These are phyloP conservation scores for Microbotryum lychnidis-dioicae DNA, from an alignment of 1,284 basidiomycete genomes.

Conservation along the genomic window DNA sequence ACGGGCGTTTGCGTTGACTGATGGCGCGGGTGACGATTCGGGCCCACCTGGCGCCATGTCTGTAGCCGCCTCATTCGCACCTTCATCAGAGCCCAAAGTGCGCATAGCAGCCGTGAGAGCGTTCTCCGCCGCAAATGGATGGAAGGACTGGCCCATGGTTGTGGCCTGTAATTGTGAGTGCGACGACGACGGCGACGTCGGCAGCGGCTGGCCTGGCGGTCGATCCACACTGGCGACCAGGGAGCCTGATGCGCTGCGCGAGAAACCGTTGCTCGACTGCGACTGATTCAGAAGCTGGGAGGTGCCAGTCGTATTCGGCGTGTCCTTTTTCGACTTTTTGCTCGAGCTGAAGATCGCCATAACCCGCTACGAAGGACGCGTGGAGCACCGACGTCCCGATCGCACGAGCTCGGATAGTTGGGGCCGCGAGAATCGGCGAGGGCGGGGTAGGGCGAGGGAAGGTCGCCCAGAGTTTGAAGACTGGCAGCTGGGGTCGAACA, in stretches of 20 bases:
- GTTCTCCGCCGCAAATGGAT: not conserved
- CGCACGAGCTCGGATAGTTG: no score
- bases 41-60: no score
- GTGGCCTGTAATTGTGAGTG: not conserved
- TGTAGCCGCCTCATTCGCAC: no score
- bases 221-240: not conserved
- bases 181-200: not conserved
- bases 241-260: slow-evolving; percentile 1
- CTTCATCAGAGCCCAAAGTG: no score
- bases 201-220: not conserved
- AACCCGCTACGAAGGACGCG: not conserved
- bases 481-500: no score
- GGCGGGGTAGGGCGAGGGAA: no score
- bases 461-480: no score
- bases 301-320: not conserved
- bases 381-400: no score
- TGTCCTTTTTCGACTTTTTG: not conserved
- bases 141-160: not conserved
- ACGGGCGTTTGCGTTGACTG: no score
- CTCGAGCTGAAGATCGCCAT: slow-evolving; percentile 3
- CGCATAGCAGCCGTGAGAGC: not conserved
- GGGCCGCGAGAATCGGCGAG: no score
- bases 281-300: not conserved
- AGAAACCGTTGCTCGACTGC: not conserved
- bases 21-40: no score